Percentiles rank a stretch among this genome's conserved stretches.
Evolutionary conservation across 2,329 filamentous ascomycete genomes (phyloP).

Genomic region (Periconia sp.): DNA sequence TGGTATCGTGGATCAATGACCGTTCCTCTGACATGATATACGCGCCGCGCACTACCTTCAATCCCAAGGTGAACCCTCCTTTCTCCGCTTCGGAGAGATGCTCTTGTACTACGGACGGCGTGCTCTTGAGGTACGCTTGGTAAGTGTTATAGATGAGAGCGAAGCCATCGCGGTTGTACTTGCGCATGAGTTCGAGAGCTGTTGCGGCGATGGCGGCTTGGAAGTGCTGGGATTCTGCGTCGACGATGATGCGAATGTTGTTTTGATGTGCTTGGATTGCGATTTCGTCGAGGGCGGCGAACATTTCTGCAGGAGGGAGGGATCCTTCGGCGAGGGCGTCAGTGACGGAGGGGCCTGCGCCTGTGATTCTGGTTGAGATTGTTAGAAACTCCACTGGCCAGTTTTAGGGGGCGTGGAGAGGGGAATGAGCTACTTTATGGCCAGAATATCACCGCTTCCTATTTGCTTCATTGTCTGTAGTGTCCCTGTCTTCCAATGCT

Average conservation of each 20-base stretch:
- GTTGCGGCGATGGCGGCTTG: constrained; percentile 52
- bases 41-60: constrained; percentile 61
- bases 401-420: not conserved
- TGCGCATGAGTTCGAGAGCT: constrained; percentile 58
- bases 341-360: constrained; percentile 46
- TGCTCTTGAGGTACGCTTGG: constrained; percentile 59
- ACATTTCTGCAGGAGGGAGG: constrained; percentile 45
- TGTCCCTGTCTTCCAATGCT: constrained; percentile 33
- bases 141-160: constrained; percentile 70
- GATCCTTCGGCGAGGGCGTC: constrained; percentile 40
- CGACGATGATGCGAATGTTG: constrained; percentile 48
- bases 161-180: constrained; percentile 50
- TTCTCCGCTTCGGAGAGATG: constrained; percentile 52
- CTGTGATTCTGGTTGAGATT: constrained; percentile 40
- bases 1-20: constrained; percentile 56
- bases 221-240: constrained; percentile 52
- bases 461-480: constrained; percentile 33
- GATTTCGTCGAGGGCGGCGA: constrained; percentile 47
- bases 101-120: constrained; percentile 42
- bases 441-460: constrained; percentile 32
- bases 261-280: constrained; percentile 43
- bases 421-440: constrained; percentile 25
- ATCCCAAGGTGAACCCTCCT: constrained; percentile 55
- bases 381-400: constrained; percentile 10
- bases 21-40: constrained; percentile 57